These are phyloP conservation scores for Trametes punicea DNA, from an alignment of 768 basidiomycete genomes.

Conservation along the genomic window DNA sequence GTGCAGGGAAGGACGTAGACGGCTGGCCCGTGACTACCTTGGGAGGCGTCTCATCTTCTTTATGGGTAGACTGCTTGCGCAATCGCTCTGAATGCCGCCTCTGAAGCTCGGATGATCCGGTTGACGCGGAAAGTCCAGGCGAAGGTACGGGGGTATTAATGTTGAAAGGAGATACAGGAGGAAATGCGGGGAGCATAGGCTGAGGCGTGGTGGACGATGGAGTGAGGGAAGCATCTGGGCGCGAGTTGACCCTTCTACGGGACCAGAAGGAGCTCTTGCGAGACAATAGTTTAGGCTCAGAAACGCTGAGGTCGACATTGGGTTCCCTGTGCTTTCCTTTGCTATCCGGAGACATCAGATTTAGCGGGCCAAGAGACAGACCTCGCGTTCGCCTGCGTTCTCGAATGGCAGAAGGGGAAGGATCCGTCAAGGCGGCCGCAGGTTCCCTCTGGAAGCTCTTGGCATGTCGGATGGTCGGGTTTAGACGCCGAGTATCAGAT, in stretches of 20 bases:
- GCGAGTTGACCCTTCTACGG: slow-evolving; percentile 41
- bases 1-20: slow-evolving; percentile 6
- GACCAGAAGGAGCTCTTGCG: slow-evolving; percentile 69
- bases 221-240: slow-evolving; percentile 25
- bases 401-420: slow-evolving; percentile 19
- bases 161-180: slow-evolving; percentile 42
- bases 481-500: slow-evolving; percentile 19
- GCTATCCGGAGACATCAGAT: slow-evolving; percentile 37
- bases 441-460: slow-evolving; percentile 51
- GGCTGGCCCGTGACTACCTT: slow-evolving; percentile 5
- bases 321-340: slow-evolving; percentile 42
- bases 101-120: slow-evolving; percentile 34
- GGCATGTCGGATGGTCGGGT: slow-evolving; percentile 39
- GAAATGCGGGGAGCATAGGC: slow-evolving; percentile 37
- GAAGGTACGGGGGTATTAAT: slow-evolving; percentile 31
- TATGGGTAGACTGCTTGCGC: slow-evolving; percentile 17
- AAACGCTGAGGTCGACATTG: slow-evolving; percentile 27
- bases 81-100: slow-evolving; percentile 41
- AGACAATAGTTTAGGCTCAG: slow-evolving; percentile 40
- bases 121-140: slow-evolving; percentile 23
- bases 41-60: slow-evolving; percentile 6
- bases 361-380: slow-evolving; percentile 52
- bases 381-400: slow-evolving; percentile 45
- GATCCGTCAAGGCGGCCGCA: slow-evolving; percentile 25
- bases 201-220: slow-evolving; percentile 27